Percentiles rank a stretch among this genome's conserved stretches.
phyloP scores from a whole-genome alignment of 495 filamentous ascomycete genomes.

The Aspergillus conjunctus region DNA sequence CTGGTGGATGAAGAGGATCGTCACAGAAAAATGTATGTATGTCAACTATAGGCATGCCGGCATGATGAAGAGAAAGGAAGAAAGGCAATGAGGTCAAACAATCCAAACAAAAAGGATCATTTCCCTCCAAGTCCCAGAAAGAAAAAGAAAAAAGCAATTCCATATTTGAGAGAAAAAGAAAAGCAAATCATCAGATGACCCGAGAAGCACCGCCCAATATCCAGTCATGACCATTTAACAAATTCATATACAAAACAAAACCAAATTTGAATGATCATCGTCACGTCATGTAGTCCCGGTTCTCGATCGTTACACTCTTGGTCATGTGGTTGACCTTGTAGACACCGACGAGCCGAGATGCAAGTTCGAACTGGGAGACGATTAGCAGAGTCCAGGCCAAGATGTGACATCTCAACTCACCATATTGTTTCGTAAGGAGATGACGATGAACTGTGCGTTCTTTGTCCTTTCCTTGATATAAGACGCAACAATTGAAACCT shows the following conservation, averaged over 20 bases:
- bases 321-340: constrained; percentile 99
- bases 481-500: constrained; percentile 97
- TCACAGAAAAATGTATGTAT: neutral
- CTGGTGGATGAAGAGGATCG: neutral
- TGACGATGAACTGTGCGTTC: constrained; percentile 99
- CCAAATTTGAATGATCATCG: constrained; percentile 30
- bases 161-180: constrained; percentile 3
- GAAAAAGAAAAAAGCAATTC: constrained; percentile 1
- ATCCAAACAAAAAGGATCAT: neutral
- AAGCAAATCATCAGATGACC: constrained; percentile 11
- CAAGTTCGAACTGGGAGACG: constrained; percentile 74
- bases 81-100: neutral
- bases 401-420: constrained; percentile 24
- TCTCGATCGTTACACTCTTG: constrained; percentile 95
- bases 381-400: constrained; percentile 9
- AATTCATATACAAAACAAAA: constrained; percentile 5
- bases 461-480: constrained; percentile 99
- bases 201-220: constrained; percentile 13
- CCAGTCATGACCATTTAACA: constrained; percentile 9
- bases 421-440: constrained; percentile 98
- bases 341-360: constrained; percentile 87
- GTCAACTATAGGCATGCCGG: neutral
- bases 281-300: constrained; percentile 73
- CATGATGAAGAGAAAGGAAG: neutral
- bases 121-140: neutral